Evolutionary conservation across 2,329 filamentous ascomycete species (phyloP).

Genomic region (Diaporthe sp.): DNA sequence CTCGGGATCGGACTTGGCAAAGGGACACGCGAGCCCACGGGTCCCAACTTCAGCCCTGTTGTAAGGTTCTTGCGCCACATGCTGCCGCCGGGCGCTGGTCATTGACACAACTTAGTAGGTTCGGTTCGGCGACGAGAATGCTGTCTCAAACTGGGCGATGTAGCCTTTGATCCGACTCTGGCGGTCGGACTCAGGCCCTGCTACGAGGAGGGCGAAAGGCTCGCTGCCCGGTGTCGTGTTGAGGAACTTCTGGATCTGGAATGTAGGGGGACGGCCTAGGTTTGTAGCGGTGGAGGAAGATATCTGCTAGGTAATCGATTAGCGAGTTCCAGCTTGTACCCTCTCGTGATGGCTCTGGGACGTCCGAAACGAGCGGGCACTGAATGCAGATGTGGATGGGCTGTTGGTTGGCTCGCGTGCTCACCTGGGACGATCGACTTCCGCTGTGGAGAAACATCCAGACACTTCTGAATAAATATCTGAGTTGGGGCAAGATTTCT

Average conservation of each 20-base stretch:
- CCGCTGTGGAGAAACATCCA: conserved; percentile 18
- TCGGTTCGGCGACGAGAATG: not conserved
- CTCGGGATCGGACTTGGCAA: not conserved
- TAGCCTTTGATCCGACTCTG: not conserved
- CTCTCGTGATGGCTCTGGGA: not conserved
- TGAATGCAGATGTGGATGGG: not conserved
- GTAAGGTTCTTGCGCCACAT: conserved; percentile 12
- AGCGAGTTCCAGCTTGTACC: not conserved
- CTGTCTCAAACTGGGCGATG: conserved; percentile 20
- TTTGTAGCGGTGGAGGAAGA: not conserved
- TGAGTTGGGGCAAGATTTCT: not conserved
- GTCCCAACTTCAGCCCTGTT: not conserved
- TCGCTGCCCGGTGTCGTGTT: conserved; percentile 10
- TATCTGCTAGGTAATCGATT: not conserved
- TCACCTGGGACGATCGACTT: conserved; percentile 11
- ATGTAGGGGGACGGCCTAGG: not conserved
- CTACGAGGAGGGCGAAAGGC: not conserved
- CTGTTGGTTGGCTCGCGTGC: not conserved
- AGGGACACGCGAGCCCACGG: conserved; percentile 14
- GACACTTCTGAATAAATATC: not conserved
- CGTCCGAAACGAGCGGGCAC: no score
- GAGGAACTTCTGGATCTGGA: conserved; percentile 28
- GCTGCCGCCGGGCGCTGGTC: not conserved
- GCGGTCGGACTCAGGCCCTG: not conserved
- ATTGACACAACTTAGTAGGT: conserved; percentile 21